A percentile compares a stretch with the other conserved stretches of the same genome.
These are phyloP conservation scores for Vairimorpha apis DNA, from an alignment of 371 early-diverging fungal genomes.

Conservation along the genomic window DNA sequence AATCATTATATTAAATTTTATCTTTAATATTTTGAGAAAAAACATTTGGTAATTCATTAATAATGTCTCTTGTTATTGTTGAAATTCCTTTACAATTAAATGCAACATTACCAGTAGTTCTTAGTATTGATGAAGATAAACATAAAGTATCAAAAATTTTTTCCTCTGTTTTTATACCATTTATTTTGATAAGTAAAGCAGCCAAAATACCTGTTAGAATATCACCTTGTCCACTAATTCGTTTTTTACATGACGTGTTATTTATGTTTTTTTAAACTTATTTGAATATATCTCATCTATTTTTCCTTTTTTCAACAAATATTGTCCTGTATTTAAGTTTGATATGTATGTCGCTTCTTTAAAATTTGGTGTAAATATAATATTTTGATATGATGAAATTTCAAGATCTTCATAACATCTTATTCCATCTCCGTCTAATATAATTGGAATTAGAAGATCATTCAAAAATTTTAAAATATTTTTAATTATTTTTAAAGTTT, in stretches of 20 bases:
- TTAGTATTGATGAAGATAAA: conserved; percentile 25
- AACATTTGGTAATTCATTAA: conserved; percentile 17
- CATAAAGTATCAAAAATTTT: background rate
- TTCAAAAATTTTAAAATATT: conserved; percentile 38
- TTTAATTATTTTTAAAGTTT: conserved; percentile 24
- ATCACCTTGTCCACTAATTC: conserved; percentile 97
- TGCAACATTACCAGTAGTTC: conserved; percentile 32
- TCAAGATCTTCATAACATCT: background rate
- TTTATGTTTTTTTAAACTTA: conserved; percentile 10
- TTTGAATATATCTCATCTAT: conserved; percentile 67
- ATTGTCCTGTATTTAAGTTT: conserved; percentile 65
- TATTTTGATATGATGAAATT: conserved; percentile 23
- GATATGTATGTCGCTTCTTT: conserved; percentile 51
- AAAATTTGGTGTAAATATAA: conserved; percentile 58
- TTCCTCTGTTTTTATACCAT: background rate
- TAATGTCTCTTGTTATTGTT: conserved; percentile 43
- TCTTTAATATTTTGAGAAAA: background rate
- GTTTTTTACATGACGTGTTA: conserved; percentile 70
- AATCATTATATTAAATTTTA: too few species aligned
- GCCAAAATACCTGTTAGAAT: conserved; percentile 77
- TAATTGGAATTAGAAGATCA: conserved; percentile 21
- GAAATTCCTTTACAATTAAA: conserved; percentile 21
- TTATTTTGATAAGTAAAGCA: conserved; percentile 24
- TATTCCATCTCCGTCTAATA: conserved; percentile 61
- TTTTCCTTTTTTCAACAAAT: conserved; percentile 75